Base-by-base conservation (phyloP, 2,329 filamentous ascomycete species). In the Furcasterigmium sp. region DNA sequence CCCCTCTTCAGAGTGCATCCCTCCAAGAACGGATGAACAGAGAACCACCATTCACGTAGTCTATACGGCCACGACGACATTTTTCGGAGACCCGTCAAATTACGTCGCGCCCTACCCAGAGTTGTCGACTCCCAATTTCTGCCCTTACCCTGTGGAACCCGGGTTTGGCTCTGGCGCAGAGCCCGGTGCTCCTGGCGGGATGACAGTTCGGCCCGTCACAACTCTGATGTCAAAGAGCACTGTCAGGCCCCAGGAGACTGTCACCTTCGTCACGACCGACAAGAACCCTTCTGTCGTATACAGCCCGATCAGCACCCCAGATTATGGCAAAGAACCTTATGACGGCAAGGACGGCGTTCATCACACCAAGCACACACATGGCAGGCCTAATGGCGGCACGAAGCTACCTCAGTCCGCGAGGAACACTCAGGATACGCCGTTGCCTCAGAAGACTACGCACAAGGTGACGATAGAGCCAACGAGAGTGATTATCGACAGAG, bases 271-370 rank as follows among this genome's bases (percentile, higher is more conserved):
- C 40, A 76, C 73, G 3, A 76, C 74, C 3, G 74, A 76, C 53
- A 78, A 76, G 53, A 78, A 78, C 43, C 75, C 75, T 0, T 65
- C 69, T 8, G 70, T 77, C 14, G 64, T 76, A 3, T 61, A 37
- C 37, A 68, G 42, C 7, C 43, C 46, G 14, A 36, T 45, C 11
- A 42, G 41, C n/a, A 50, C 47, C n/a, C 46, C 47, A 4, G 37
- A 26, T 7, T 50, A 45, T 26, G 46, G 45, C 19, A 40, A 49
- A 19, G 37, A 46, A 19, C 20, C 38, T 14, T 14, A 40, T 8
- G 15, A 30, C 13, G n/a, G 17, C n/a, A 17, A 15, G 14, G 32
- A 35, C 10, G n/a, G 17, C 5, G 11, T 35, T 17, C 35, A 23
- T 42, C 38, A 29, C 29, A 47, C 20, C 41, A 26, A 26, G 11